Base-by-base conservation (phyloP, 176 grass and related monocot species). In the Aegilops speltoides region DNA sequence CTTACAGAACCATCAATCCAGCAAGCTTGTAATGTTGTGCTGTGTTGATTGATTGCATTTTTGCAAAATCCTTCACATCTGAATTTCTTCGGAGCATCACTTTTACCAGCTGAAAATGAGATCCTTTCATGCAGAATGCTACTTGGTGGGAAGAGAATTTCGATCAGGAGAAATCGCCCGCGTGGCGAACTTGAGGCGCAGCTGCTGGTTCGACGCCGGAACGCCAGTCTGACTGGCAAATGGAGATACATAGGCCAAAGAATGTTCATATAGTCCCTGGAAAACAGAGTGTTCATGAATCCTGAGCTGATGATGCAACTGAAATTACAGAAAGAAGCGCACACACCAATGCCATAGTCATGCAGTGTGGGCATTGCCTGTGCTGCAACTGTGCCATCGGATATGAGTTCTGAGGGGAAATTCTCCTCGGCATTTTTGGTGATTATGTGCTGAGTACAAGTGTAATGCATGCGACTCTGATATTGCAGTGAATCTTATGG, bases 61-160 rank as follows among this genome's bases (percentile, higher is more conserved):
- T 7, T 79, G 8, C 46, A 38, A 12, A 38, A 13, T 41, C 19
- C 23, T 64, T 5, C 10, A 59, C 48, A 64, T 10, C 22, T 86
- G 19, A 23, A 46, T 37, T 37, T 89, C 5, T 9, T 64, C 16
- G 41, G 28, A 60, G 50, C 61, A 17, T 67, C 23, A 8, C 11
- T 65, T 78, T 77, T 20, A 79, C 52, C 73, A 25, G 14, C 38
- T 45, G 28, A 88, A 12, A 32, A 31, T 68, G 20, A 11, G 9
- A 79, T 43, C 56, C 16, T 84, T 37, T 74, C 19, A 87, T 91
- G 74, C 82, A 98, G 97, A 98, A 93, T 87, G 97, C 97, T 63
- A 98, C 97, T 68, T 98, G 97, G 97, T 98, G 97, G 97, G 97
- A 98, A 56, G 97, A 98, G 71, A 91, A 87, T 87, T 80, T 83